Base-by-base conservation (phyloP, 768 basidiomycete genomes). In the Suillus placidus region DNA sequence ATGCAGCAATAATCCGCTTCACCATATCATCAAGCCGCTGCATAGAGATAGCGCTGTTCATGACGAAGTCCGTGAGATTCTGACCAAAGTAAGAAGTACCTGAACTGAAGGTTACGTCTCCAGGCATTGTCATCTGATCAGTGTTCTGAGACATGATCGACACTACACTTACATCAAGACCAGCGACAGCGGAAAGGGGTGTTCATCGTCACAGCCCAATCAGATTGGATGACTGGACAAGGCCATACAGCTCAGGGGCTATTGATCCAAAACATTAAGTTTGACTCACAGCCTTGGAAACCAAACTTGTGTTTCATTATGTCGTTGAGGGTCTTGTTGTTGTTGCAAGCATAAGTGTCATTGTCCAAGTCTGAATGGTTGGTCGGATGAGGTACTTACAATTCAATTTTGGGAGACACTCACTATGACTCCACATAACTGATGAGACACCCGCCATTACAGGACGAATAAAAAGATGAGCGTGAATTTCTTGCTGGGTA, bases 61-160 rank as follows among this genome's bases (percentile, higher is more conserved):
- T 79, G 18, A 93, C 89, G 12, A 85, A 86, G 37, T 79, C 72
- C 1, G 87, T 84, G 10, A 93, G 78, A 62, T 83, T 83, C 42
- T 77, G 75, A 4, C 92, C 92, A 64, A 90, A 90, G 76, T 85
- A 89, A 37, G 71, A 74, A n/a, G 30, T 70, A 1, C 70, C 72
- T 5, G 83, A 83, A 42, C 69, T 71, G 23, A 78, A 71, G 32
- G 75, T 77, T 47, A 84, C 80, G 65, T 87, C 88, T 71, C 88
- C 89, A 57, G 89, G 88, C 88, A 90, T 90, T 0, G 86, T 88
- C 89, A 89, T 88, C 87, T 89, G 34, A 49, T n/a, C 63, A 60
- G n/a, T 51, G 18, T 10, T 18, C 23, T 26, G 10, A 42, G n/a
- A 35, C 4, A 38, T 16, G 26, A 1, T 4, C n/a, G 12, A 43